Percentiles rank a stretch among this genome's conserved stretches.
Evolutionary conservation across 116 monocot species (phyloP).

Genomic region (Papilionanthe hybrid): DNA sequence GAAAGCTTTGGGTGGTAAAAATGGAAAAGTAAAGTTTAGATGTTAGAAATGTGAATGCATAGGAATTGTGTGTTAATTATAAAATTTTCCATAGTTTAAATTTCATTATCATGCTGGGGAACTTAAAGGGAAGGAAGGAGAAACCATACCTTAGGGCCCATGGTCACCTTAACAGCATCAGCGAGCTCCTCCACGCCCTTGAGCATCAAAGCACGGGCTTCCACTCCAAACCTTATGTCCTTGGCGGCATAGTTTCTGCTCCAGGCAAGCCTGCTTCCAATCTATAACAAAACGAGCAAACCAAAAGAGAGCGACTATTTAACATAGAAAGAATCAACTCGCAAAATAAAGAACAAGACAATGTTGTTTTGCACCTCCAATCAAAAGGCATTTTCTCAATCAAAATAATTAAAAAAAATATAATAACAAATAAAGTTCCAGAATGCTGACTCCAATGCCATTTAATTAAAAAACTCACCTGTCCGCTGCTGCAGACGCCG

Average conservation of each 20-base stretch:
- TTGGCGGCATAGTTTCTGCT: slow-evolving; percentile 79
- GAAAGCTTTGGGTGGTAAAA: no score
- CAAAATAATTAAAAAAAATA: background rate
- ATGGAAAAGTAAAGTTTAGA: no score
- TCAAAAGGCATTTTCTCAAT: background rate
- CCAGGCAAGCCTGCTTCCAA: slow-evolving; percentile 65
- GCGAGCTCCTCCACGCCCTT: slow-evolving; percentile 75
- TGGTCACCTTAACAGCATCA: slow-evolving; percentile 73
- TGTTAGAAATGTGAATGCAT: no score
- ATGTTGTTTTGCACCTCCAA: background rate
- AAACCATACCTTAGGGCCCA: slow-evolving; percentile 66
- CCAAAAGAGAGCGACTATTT: background rate
- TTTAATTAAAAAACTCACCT: slow-evolving; percentile 25
- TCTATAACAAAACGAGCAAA: slow-evolving; percentile 23
- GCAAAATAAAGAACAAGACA: background rate
- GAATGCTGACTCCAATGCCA: background rate
- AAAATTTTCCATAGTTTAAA: no score
- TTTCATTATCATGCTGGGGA: background rate
- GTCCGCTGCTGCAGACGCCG: slow-evolving; percentile 28
- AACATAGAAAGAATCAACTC: background rate
- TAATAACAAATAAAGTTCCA: background rate
- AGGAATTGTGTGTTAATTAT: no score
- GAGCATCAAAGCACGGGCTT: slow-evolving; percentile 73
- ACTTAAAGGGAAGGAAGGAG: background rate
- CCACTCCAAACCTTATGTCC: slow-evolving; percentile 68